Base-by-base conservation (phyloP, 805 yeast species). In the Clavispora phyllophila region DNA sequence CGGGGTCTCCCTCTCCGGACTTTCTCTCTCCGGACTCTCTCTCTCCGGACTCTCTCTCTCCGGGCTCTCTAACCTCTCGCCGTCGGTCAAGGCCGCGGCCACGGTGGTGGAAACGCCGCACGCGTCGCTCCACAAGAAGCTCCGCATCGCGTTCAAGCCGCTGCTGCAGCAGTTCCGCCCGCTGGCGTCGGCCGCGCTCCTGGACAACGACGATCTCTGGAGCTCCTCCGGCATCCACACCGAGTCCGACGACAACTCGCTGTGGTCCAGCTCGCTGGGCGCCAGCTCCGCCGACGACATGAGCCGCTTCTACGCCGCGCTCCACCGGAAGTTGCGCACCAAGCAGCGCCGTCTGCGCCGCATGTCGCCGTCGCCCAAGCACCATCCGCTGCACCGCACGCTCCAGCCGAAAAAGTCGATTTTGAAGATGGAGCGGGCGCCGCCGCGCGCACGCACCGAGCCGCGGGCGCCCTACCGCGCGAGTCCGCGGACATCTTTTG, bases 401-500 rank as follows among this genome's bases (percentile, higher is more conserved):
- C 52, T 70, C 28, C 62, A 66, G 49, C 75, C 75, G 1, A 65
- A 66, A 48, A 54, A 61, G 29, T 65, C 71, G n/a, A 70, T 70
- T n/a, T 50, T 70, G 39, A 69, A 69, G 51, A 42, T 51, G 36
- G n/a, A 23, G 14, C 19, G 20, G 13, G 20, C 4, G n/a, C 20
- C 19, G 20, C 10, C 19, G 33, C 20, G 12, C 13, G 27, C 27
- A 12, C 8, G 27, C n/a, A n/a, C 4, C 27, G 19, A 13, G 29
- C 12, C 14, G 8, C 38, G 29, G 22, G n/a, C 22, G 31, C 40
- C 37, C 20, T 50, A 46, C 32, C 43, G 41, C 13, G 45, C 51
- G 27, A 50, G 54, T 24, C 54, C 54, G 10, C 48, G 47, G n/a
- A 48, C 45, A 3, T 44, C 51, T 1, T 44, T 50, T 26, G 46